phyloP scores from a whole-genome alignment of 2,329 filamentous ascomycete species.

The Alternaria sp. region DNA sequence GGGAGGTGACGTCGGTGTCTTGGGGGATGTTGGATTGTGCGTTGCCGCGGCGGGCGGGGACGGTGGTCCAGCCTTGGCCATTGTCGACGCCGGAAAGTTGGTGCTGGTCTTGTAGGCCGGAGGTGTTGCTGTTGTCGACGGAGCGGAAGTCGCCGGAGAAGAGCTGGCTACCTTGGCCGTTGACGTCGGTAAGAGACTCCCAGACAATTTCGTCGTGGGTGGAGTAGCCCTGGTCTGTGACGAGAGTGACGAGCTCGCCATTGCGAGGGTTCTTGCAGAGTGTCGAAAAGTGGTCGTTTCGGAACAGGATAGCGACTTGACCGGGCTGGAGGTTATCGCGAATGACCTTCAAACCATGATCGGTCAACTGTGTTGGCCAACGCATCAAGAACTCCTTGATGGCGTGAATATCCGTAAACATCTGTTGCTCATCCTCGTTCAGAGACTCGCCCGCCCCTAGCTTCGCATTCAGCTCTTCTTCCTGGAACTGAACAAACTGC shows the following conservation, averaged over 20 bases:
- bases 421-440: slow-evolving; percentile 73
- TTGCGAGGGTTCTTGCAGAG: slow-evolving; percentile 86
- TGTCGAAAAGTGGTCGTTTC: slow-evolving; percentile 97
- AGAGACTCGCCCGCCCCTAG: slow-evolving; percentile 67
- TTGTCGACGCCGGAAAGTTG: slow-evolving; percentile 37
- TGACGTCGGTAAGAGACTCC: slow-evolving; percentile 91
- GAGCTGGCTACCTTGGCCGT: slow-evolving; percentile 80
- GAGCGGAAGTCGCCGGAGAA: slow-evolving; percentile 89
- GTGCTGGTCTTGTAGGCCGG: slow-evolving; percentile 36
- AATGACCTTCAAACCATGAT: slow-evolving; percentile 78
- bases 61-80: slow-evolving; percentile 63
- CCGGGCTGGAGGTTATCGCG: slow-evolving; percentile 74
- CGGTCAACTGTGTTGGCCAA: slow-evolving; percentile 86
- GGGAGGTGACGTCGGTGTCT: slow-evolving; percentile 29
- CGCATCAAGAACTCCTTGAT: slow-evolving; percentile 83
- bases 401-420: slow-evolving; percentile 80
- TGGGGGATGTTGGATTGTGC: slow-evolving; percentile 18
- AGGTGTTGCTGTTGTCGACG: slow-evolving; percentile 65
- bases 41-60: slow-evolving; percentile 49
- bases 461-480: slow-evolving; percentile 87
- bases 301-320: slow-evolving; percentile 87
- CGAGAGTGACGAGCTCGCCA: slow-evolving; percentile 77
- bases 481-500: slow-evolving; percentile 84
- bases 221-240: slow-evolving; percentile 92
- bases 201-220: slow-evolving; percentile 91